Conservation (phyloP, 306 rosid genomes). For the Clitoria ternatea region DNA sequence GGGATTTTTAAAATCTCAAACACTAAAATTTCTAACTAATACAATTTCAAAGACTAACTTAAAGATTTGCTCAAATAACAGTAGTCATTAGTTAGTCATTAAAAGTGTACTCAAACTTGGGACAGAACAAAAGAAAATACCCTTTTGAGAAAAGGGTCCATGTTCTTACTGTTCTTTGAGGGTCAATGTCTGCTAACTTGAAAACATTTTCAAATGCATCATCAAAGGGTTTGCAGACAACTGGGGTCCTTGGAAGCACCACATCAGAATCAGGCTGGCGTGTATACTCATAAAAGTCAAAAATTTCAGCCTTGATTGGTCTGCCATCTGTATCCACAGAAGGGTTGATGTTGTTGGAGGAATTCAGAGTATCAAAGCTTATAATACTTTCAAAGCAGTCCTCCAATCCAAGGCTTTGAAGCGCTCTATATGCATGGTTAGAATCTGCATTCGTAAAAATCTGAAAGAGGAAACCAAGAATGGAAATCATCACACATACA, state of each 20-base stretch:
- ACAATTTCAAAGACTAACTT: too few species aligned
- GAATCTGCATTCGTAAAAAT: conserved; percentile 65
- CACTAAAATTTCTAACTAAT: too few species aligned
- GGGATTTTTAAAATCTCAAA: too few species aligned
- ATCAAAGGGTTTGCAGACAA: conserved; percentile 80
- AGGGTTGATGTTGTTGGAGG: conserved; percentile 3
- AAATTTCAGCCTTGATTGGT: neutral
- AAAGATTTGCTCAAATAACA: too few species aligned
- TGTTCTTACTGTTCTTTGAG: conserved; percentile 62
- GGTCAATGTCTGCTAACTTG: conserved; percentile 60
- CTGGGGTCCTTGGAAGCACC: conserved; percentile 53
- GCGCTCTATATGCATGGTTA: conserved; percentile 55
- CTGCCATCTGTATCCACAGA: conserved; percentile 20
- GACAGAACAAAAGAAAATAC: neutral
- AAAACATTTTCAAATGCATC: conserved; percentile 59
- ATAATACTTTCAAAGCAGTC: conserved; percentile 77
- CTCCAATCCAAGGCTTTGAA: conserved; percentile 73
- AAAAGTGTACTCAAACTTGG: neutral
- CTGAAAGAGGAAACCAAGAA: conserved; percentile 31
- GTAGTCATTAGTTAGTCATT: too few species aligned
- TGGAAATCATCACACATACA: neutral
- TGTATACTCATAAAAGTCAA: conserved; percentile 33
- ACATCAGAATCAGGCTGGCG: conserved; percentile 32
- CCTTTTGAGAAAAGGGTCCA: neutral
- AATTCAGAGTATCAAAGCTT: conserved; percentile 83